Base-by-base conservation (phyloP, 352 stramenopile species). In the Globisporangium paroecandrum region DNA sequence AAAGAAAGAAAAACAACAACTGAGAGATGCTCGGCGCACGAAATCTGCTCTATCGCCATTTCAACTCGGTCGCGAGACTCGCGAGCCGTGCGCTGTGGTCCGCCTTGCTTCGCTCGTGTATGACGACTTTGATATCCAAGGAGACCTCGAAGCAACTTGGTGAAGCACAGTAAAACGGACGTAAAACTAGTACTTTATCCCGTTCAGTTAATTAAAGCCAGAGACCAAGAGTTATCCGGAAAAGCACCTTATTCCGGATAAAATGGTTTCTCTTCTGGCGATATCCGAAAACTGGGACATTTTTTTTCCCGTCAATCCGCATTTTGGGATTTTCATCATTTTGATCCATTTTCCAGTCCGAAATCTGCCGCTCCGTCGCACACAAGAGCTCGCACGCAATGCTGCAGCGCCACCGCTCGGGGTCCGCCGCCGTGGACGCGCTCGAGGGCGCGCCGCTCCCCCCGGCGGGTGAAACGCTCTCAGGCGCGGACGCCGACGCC, bases 321-420 rank as follows among this genome's bases (percentile, higher is more conserved):
- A 51, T 51, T 51, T 22, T 51, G 18, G 41, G 41, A 51, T 22
- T 51, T 51, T 51, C 18, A 24, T 10, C 41, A n/a, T 47, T 47
- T 47, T 46, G 10, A 41, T 41, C 4, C 4, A 32, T 43, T 49
- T 22, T 51, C 18, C 41, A 49, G 15, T 51, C 7, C 43, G 15
- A 18, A 51, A 51, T 51, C 43, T 51, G 18, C 43, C 5, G 18
- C 18, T 20, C 43, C 18, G 15, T 22, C 41, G 41, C 15, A 49
- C 41, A 49, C 41, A 47, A 47, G 12, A 43, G 10, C 36, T 24
- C 24, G 8, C 49, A 56, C 18, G 18, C 54, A 7, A 43, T 61
- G 29, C 29, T 62, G 56, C 56, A 62, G 56, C 56, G 56, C 56
- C 56, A 62, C 32, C 56, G 56, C 20, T 49, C 56, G 8, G 56